These are phyloP conservation scores for Paspalum notatum DNA, from an alignment of 176 grass and related monocot genomes.

Conservation along the genomic window DNA sequence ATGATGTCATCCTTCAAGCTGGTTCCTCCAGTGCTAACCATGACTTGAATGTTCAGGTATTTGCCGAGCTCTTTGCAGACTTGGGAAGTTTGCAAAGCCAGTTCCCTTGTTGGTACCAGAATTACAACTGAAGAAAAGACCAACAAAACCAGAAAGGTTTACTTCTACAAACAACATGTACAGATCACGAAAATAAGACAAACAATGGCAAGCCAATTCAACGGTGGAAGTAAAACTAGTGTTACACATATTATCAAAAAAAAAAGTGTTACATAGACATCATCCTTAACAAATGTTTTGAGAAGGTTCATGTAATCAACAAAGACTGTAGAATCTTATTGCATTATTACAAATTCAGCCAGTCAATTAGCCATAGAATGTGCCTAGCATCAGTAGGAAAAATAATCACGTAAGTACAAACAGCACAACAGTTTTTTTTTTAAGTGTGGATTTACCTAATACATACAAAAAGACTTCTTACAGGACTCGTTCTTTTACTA, in stretches of 20 bases:
- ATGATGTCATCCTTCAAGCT: conserved; percentile 98
- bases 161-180: background rate
- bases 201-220: background rate
- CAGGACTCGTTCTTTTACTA: background rate
- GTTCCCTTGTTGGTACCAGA: conserved; percentile 93
- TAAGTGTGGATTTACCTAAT: background rate
- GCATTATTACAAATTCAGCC: background rate
- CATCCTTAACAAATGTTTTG: background rate
- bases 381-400: background rate
- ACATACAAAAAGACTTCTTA: background rate
- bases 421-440: background rate
- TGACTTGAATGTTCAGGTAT: conserved; percentile 85
- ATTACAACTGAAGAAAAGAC: conserved; percentile 74
- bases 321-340: background rate
- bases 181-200: background rate
- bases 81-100: conserved; percentile 95
- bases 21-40: conserved; percentile 96
- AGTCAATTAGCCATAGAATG: conserved; percentile 9
- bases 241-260: no score
- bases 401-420: background rate
- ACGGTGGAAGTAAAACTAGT: conserved; percentile 1
- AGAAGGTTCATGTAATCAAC: background rate
- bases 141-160: conserved; percentile 1
- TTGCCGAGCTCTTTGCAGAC: conserved; percentile 98
- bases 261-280: background rate